Conservation (phyloP, 345 rosid genomes). For the Eucalyptus erythrocorys region DNA sequence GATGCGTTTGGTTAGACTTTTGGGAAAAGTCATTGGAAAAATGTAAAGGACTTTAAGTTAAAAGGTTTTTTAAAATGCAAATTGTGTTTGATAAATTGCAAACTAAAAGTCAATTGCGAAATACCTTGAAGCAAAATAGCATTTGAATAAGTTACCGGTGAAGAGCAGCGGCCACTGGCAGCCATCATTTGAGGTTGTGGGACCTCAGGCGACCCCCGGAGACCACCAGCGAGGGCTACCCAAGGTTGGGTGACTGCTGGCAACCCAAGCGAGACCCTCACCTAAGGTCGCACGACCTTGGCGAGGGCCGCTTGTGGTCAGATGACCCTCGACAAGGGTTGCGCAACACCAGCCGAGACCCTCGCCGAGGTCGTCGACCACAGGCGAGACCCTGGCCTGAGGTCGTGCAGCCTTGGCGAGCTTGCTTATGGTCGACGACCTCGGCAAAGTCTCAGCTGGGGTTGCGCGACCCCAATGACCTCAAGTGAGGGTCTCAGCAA, state of each 20-base stretch:
- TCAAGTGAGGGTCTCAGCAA: too few species aligned
- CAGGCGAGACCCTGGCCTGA: too few species aligned
- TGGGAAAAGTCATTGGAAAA: fast-evolving
- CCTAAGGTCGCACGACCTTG: fast-evolving
- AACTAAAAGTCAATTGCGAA: fast-evolving
- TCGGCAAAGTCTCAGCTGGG: fast-evolving
- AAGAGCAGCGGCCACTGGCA: fast-evolving
- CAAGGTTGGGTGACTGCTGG: fast-evolving
- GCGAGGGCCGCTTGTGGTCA: fast-evolving
- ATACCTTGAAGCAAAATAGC: fast-evolving
- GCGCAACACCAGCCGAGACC: fast-evolving
- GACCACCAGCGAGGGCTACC: fast-evolving
- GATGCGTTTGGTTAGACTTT: fast-evolving
- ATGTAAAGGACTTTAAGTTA: too few species aligned
- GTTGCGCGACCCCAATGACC: too few species aligned
- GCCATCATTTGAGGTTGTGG: fast-evolving
- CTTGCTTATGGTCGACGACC: too few species aligned
- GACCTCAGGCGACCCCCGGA: fast-evolving
- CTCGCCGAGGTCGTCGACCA: fast-evolving
- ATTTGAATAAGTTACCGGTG: too few species aligned
- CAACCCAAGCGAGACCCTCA: fast-evolving
- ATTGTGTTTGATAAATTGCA: fast-evolving
- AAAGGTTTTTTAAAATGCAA: too few species aligned
- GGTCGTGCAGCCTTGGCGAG: fast-evolving
- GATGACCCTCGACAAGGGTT: fast-evolving